These are phyloP conservation scores for Sclerotiophoma versabilis DNA, from an alignment of 2,329 filamentous ascomycete genomes.

Conservation along the genomic window DNA sequence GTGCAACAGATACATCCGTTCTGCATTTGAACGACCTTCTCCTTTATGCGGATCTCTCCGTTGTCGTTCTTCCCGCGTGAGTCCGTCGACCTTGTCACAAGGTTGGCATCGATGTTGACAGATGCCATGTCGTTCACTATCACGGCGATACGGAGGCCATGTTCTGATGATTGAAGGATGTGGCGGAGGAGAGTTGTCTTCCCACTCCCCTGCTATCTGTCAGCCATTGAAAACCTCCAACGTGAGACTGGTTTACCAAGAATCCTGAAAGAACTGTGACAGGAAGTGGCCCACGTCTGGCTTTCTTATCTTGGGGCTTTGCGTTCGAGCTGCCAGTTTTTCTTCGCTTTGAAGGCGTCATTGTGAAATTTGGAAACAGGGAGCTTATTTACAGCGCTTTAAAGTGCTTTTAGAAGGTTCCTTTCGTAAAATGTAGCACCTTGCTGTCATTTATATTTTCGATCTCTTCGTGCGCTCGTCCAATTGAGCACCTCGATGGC, in stretches of 20 bases:
- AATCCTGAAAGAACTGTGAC: slow-evolving; percentile 69
- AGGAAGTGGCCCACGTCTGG: slow-evolving; percentile 53
- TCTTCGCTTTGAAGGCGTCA: slow-evolving; percentile 31
- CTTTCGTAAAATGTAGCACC: background rate
- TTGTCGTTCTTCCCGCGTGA: slow-evolving; percentile 35
- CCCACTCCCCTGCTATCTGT: slow-evolving; percentile 64
- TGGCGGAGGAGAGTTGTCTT: slow-evolving; percentile 76
- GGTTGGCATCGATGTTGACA: slow-evolving; percentile 69
- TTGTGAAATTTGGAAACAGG: slow-evolving; percentile 2
- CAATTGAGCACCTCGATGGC: slow-evolving; percentile 45
- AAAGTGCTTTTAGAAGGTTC: background rate
- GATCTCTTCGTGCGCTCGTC: slow-evolving; percentile 23
- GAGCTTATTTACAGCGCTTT: background rate
- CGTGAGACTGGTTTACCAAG: slow-evolving; percentile 50
- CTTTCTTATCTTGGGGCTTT: slow-evolving; percentile 18
- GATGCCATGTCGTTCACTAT: slow-evolving; percentile 74
- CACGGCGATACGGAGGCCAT: slow-evolving; percentile 72
- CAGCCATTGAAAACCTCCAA: background rate
- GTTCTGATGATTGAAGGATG: slow-evolving; percentile 68
- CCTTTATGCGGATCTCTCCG: slow-evolving; percentile 62
- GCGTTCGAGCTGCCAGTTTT: slow-evolving; percentile 19
- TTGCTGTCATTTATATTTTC: slow-evolving; percentile 28
- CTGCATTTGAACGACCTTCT: slow-evolving; percentile 72
- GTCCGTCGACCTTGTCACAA: slow-evolving; percentile 59
- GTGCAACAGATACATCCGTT: slow-evolving; percentile 81